Base-by-base conservation (phyloP, 2,329 filamentous ascomycete species). In the Pochonia chlamydosporia region DNA sequence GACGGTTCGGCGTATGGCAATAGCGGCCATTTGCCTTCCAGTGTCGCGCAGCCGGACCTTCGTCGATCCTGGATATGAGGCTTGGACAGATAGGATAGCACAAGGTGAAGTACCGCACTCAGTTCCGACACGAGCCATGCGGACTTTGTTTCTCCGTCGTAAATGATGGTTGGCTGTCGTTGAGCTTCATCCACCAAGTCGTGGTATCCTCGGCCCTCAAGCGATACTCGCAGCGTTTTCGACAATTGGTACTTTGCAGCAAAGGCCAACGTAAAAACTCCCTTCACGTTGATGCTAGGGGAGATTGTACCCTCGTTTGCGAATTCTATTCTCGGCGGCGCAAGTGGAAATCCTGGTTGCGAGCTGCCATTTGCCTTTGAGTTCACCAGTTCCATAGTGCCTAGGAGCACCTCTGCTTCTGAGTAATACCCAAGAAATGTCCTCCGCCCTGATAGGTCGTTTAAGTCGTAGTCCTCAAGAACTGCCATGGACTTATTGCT, bases 381-480 rank as follows among this genome's bases (percentile, higher is more conserved):
- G 8, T 31, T 14, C 9, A 31, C 28, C 8, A 31, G 28, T 31
- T 14, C 28, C 28, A 9, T 31, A 31, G 28, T 31, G 8, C 28
- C 28, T 31, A 31, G 14, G 28, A 31, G 28, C 28, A 31, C 28
- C 14, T 31, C 28, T 14, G 28, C 28, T 31, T 31, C 9, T 9
- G 28, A 14, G 8, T 14, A 31, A 31, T 31, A 31, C 28, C 28
- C 28, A 31, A 31, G 28, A 31, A 31, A 31, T 31, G 14, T 31
- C 28, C 28, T 31, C 14, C 14, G 28, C 9, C 28, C 14, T 14
- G 28, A 31, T 8, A 31, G 28, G 8, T 31, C 14, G 14, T 31
- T 31, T 31, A 31, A 9, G 28, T 74, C 47, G 47, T 49, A 31
- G 48, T 53, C 33, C 44, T 39, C 48, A 51, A 47, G 45, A 46